These are phyloP conservation scores for Acanthamoeba castellanii DNA, from an alignment of 208 protist genomes.

Conservation along the genomic window DNA sequence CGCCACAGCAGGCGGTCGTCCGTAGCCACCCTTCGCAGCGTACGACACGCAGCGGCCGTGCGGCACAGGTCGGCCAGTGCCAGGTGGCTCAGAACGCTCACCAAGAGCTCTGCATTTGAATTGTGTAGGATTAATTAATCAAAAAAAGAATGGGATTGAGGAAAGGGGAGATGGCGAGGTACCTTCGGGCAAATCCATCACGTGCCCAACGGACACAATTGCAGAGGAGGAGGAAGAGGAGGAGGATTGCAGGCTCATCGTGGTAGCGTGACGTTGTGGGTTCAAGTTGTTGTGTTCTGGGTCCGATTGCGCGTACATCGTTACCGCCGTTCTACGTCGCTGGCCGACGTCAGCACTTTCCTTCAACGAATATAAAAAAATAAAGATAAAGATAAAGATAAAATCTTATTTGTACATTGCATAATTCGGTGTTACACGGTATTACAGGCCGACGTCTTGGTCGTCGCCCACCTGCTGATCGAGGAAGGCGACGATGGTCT, in stretches of 20 bases:
- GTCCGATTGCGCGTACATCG: too few relatives aligned
- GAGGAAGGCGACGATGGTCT: not conserved
- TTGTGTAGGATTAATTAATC: not conserved
- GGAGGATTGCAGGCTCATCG: too few relatives aligned
- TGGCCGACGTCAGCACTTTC: too few relatives aligned
- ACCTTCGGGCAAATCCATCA: constrained; percentile 11
- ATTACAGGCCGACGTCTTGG: too few relatives aligned
- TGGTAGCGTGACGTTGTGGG: too few relatives aligned
- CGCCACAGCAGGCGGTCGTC: constrained; percentile 31
- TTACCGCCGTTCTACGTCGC: too few relatives aligned
- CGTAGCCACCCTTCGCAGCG: not conserved
- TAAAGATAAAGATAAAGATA: too few relatives aligned
- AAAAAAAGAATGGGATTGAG: not conserved
- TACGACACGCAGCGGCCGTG: not conserved
- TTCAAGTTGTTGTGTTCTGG: too few relatives aligned
- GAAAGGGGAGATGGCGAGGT: not conserved
- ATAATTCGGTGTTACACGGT: too few relatives aligned
- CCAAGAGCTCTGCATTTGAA: not conserved
- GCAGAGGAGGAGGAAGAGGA: too few relatives aligned
- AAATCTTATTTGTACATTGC: too few relatives aligned
- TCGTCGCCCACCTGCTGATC: not conserved
- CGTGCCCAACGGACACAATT: not conserved
- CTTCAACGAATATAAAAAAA: too few relatives aligned
- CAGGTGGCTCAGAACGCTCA: not conserved
- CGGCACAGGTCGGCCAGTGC: not conserved